Evolutionary conservation across 2,329 filamentous ascomycete species (phyloP), one percentile per base, ranked within the genome.

Genomic region (Monosporascus sp.): DNA sequence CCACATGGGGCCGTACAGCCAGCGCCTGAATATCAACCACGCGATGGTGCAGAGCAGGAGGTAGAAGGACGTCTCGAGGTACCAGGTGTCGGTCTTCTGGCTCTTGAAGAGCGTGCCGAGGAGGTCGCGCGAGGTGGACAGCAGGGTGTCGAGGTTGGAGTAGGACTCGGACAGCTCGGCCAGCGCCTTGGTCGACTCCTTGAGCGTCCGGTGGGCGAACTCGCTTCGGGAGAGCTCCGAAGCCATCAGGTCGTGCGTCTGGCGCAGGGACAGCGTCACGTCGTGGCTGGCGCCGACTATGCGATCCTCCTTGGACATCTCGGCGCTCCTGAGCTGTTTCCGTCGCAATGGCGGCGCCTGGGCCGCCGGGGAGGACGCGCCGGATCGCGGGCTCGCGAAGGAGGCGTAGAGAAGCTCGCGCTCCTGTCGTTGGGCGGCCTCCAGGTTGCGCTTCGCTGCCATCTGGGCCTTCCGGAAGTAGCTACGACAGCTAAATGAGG

Each of bases 31-130:
- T 7, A 96, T 67, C 7, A 99, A 79, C 94, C 94, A 99, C 31
- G 76, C 78, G 43, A 92, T 84, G 1, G 91, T 97, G 6, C 74
- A 81, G 22, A 88, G 65, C 17, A 97, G 80, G 62, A 97, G 79
- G 68, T 92, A 95, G 60, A 97, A 85, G 2, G 92, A 85, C 38
- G 89, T 95, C 72, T 94, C 88, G 37, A 99, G 81, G 68, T 99
- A 99, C 94, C 94, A 99, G 2, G 92, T 97, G 68, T 99, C 94
- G 60, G 88, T 94, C 78, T 99, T 99, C 68, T 95, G 91, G 58
- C 89, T 94, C 56, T 84, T 84, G 47, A 97, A 74, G 46, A 99
- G 76, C 19, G 89, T 90, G 7, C 84, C 84, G 7, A 97, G 81
- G 19, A 99, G 76, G 52, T 85, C 86, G 59, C 83, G 81, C 46